Conservation (phyloP, 1,284 basidiomycete genomes). For the Chalciporus piperatoides region DNA sequence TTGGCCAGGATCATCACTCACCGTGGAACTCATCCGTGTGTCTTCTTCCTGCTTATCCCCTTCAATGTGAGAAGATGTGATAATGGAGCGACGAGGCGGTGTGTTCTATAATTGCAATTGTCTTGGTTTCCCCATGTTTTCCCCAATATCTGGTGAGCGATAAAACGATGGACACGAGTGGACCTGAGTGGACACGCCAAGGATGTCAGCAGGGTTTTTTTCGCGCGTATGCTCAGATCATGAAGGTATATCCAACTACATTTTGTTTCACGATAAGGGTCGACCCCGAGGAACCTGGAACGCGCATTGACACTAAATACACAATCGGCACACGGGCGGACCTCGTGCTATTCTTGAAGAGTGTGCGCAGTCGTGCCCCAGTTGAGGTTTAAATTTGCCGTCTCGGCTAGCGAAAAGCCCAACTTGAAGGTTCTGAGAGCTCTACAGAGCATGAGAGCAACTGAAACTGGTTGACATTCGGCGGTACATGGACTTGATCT, state of each 20-base stretch:
- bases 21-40: conserved; percentile 8
- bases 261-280: not conserved
- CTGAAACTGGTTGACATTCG: no score
- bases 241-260: not conserved
- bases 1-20: conserved; percentile 23
- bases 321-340: no score
- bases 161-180: conserved; percentile 4
- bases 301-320: no score
- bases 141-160: conserved; percentile 5
- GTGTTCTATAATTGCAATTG: conserved; percentile 23
- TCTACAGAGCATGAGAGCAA: no score
- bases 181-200: conserved; percentile 2
- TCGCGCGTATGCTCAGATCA: not conserved
- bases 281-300: not conserved
- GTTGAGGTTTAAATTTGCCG: no score
- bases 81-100: conserved; percentile 21
- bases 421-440: no score
- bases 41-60: conserved; percentile 18
- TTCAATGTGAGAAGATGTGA: conserved; percentile 15
- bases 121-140: conserved; percentile 20
- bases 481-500: no score
- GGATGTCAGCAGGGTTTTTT: not conserved
- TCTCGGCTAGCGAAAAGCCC: no score
- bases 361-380: no score
- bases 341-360: not conserved